phyloP scores from a whole-genome alignment of 257 asterid genomes.

The Solanum pennellii region DNA sequence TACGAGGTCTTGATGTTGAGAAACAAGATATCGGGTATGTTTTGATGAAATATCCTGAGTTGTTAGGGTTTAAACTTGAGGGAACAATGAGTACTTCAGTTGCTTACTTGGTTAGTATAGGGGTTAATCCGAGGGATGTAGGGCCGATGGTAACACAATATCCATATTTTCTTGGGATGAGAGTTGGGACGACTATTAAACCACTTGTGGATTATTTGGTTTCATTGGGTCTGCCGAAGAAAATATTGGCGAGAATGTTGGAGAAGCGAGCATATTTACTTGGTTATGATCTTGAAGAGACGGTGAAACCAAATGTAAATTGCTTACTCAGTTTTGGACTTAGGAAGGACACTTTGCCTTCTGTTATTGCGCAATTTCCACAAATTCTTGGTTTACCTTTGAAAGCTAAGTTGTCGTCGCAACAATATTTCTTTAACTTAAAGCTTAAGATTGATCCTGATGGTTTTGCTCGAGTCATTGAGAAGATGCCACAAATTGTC shows the following conservation, averaged over 20 bases:
- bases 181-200: slow-evolving; percentile 86
- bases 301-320: slow-evolving; percentile 73
- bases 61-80: slow-evolving; percentile 85
- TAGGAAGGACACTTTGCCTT: slow-evolving; percentile 45
- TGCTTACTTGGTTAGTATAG: slow-evolving; percentile 87
- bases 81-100: slow-evolving; percentile 93
- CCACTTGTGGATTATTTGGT: slow-evolving; percentile 86
- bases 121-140: slow-evolving; percentile 82
- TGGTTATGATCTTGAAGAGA: slow-evolving; percentile 74
- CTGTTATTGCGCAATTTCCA: slow-evolving; percentile 75
- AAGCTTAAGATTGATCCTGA: slow-evolving; percentile 89
- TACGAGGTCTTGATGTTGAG: slow-evolving; percentile 92
- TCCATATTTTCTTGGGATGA: slow-evolving; percentile 85
- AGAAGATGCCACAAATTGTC: slow-evolving; percentile 80
- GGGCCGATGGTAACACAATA: slow-evolving; percentile 98
- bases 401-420: slow-evolving; percentile 83
- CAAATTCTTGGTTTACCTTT: slow-evolving; percentile 82
- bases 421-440: slow-evolving; percentile 70
- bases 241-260: slow-evolving; percentile 62
- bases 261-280: slow-evolving; percentile 82
- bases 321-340: slow-evolving; percentile 82
- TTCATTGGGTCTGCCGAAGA: slow-evolving; percentile 68
- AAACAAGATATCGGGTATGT: slow-evolving; percentile 83
- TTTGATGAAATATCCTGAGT: slow-evolving; percentile 79
- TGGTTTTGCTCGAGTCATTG: slow-evolving; percentile 62